Percentiles rank a stretch among this genome's conserved stretches.
phyloP scores from a whole-genome alignment of 305 asterid genomes.

The Fraxinus sp. region DNA sequence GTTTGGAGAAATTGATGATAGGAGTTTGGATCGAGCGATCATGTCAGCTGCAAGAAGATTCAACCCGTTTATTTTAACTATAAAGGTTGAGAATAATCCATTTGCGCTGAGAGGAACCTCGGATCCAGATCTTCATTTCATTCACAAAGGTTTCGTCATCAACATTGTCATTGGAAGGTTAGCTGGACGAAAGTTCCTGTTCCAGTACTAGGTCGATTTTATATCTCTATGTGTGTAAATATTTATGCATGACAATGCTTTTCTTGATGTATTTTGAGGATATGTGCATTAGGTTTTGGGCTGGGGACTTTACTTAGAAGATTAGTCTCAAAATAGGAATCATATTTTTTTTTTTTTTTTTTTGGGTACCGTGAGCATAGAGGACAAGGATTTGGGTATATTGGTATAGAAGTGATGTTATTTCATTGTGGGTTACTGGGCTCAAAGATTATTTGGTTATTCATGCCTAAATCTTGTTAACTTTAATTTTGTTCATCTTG shows the following conservation, averaged over 20 bases:
- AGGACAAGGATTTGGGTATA: background rate
- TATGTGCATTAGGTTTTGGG: background rate
- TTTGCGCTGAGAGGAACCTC: slow-evolving; percentile 23
- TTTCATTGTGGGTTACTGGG: background rate
- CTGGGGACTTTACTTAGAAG: background rate
- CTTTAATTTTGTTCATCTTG: background rate
- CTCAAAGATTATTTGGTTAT: background rate
- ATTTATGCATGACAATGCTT: background rate
- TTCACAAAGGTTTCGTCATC: background rate
- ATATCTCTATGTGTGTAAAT: background rate
- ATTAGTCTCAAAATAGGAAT: background rate
- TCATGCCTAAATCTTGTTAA: background rate
- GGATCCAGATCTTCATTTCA: slow-evolving; percentile 8
- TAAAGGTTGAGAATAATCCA: slow-evolving; percentile 1
- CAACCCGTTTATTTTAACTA: background rate
- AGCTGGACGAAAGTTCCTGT: background rate
- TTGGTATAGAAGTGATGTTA: background rate
- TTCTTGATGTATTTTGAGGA: background rate
- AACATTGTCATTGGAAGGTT: background rate
- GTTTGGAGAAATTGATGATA: background rate
- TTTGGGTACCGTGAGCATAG: background rate
- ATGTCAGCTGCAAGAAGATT: slow-evolving; percentile 15
- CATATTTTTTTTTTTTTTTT: background rate
- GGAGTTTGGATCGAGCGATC: slow-evolving; percentile 22
- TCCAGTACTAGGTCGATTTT: background rate